Percentiles rank a stretch among this genome's conserved stretches.
phyloP scores from a whole-genome alignment of 306 rosid genomes.

The Glycine tomentella region DNA sequence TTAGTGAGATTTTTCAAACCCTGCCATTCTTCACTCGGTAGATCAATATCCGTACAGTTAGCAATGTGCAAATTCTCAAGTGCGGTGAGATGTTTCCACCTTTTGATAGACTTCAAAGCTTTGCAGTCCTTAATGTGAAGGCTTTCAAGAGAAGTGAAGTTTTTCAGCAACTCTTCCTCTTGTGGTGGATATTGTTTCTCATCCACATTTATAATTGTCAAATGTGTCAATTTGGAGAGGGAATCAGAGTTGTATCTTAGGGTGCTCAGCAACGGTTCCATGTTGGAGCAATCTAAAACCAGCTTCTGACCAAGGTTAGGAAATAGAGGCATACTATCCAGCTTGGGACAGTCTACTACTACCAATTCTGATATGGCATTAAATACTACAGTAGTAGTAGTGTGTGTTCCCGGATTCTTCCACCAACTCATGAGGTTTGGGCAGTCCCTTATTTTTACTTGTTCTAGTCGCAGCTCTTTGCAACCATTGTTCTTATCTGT shows the following conservation, averaged over 20 bases:
- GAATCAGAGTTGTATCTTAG: neutral
- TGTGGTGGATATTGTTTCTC: too few relatives aligned
- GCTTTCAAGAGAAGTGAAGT: too few relatives aligned
- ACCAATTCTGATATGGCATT: neutral
- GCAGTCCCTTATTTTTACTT: too few relatives aligned
- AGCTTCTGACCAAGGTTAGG: neutral
- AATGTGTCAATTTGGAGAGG: neutral
- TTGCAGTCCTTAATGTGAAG: too few relatives aligned
- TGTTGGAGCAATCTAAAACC: neutral
- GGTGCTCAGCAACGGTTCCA: neutral
- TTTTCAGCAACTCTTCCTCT: too few relatives aligned
- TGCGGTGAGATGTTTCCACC: neutral
- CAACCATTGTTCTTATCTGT: too few relatives aligned
- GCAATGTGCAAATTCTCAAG: neutral
- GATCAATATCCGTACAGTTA: neutral
- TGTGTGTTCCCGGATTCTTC: too few relatives aligned
- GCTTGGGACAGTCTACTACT: neutral
- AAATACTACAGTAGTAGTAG: neutral
- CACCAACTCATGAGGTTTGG: too few relatives aligned
- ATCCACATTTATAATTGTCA: neutral
- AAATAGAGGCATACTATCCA: neutral
- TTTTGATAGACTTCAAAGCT: neutral
- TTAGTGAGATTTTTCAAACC: neutral
- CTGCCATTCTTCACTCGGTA: neutral
- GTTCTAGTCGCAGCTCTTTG: too few relatives aligned